Conservation (phyloP, 148 eudicot genomes). For the Persicaria maculosa region DNA sequence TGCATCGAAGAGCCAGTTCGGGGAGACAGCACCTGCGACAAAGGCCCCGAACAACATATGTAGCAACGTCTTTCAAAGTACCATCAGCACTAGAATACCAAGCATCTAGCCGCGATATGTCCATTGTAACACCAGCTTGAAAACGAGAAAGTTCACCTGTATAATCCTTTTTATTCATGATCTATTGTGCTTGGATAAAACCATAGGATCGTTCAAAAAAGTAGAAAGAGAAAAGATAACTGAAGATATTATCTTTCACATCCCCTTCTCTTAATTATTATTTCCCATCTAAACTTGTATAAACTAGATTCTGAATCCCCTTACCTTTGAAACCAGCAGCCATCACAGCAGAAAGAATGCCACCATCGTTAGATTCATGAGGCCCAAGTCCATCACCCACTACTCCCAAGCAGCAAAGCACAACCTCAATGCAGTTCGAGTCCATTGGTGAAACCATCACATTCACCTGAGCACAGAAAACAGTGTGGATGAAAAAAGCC, state of each 20-base stretch:
- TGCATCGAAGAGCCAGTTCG: conserved; percentile 74
- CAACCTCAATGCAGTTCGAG: conserved; percentile 59
- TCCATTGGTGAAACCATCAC: conserved; percentile 52
- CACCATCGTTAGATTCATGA: conserved; percentile 76
- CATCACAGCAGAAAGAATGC: conserved; percentile 72
- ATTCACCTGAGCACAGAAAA: conserved; percentile 41
- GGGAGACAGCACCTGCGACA: conserved; percentile 95
- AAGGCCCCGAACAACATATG: conserved; percentile 73
- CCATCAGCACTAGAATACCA: conserved; percentile 65
- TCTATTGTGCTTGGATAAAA: background rate
- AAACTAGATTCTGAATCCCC: background rate
- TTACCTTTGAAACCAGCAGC: conserved; percentile 93
- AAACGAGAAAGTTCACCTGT: conserved; percentile 86
- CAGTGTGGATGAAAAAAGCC: background rate
- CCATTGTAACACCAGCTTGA: conserved; percentile 96
- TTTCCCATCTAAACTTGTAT: conserved; percentile 4
- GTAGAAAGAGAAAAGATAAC: background rate
- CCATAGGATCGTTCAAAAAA: background rate
- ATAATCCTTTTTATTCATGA: background rate
- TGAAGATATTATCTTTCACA: background rate
- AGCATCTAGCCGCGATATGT: conserved; percentile 85
- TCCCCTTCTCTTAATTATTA: background rate
- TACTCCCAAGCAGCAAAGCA: conserved; percentile 68
- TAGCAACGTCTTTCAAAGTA: conserved; percentile 62
- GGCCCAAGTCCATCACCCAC: conserved; percentile 83